Conservation (phyloP, 208 protist species). For the Leishmania major region DNA sequence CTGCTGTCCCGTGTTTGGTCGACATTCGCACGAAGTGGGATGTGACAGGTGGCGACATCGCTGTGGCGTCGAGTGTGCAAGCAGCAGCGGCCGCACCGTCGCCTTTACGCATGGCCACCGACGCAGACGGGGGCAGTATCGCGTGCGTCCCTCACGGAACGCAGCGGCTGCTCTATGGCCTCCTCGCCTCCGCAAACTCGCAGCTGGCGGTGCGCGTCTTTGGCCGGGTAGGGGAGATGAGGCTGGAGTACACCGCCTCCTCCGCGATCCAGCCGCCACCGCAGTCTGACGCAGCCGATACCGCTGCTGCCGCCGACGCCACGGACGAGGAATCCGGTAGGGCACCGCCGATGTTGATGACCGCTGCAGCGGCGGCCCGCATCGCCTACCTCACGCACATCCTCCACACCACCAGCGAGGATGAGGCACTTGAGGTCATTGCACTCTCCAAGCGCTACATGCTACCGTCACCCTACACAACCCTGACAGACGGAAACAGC, state of each 20-base stretch:
- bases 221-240: constrained; percentile 46
- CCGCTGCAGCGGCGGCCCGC: constrained; percentile 48
- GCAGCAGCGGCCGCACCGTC: background rate
- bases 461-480: constrained; percentile 64
- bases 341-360: constrained; percentile 39
- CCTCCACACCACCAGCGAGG: constrained; percentile 15
- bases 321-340: background rate
- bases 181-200: constrained; percentile 8
- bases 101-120: constrained; percentile 16
- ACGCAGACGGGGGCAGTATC: constrained; percentile 7
- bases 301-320: constrained; percentile 7
- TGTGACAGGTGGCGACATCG: background rate
- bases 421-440: constrained; percentile 49
- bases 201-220: constrained; percentile 40
- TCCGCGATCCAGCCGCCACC: constrained; percentile 15
- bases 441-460: constrained; percentile 41
- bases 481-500: constrained; percentile 33
- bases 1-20: constrained; percentile 63
- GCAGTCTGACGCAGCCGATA: background rate
- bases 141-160: constrained; percentile 41
- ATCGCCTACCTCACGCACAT: constrained; percentile 40
- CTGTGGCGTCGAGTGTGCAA: background rate
- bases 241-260: constrained; percentile 63
- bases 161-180: constrained; percentile 28
- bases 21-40: constrained; percentile 35